Percentiles rank a stretch among this genome's conserved stretches.
These are phyloP conservation scores for Phycomyces blakesleeanus DNA, from an alignment of 192 early-diverging fungal genomes.

Conservation along the genomic window DNA sequence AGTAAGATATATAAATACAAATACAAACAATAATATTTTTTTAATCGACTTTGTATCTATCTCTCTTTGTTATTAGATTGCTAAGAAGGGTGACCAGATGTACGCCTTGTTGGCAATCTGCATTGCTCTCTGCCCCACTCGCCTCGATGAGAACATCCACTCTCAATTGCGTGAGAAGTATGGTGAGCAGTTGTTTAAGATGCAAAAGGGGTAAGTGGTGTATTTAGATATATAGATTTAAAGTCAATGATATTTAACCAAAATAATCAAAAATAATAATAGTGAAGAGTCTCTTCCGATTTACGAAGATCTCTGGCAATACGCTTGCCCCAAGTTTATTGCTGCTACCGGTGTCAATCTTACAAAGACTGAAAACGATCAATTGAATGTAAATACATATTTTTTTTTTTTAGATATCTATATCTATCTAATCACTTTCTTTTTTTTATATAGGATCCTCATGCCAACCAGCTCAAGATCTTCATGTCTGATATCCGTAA, in stretches of 20 bases:
- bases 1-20: constrained; percentile 36
- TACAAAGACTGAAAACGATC: constrained; percentile 42
- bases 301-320: constrained; percentile 87
- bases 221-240: background rate
- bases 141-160: constrained; percentile 93
- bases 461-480: constrained; percentile 77
- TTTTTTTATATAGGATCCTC: constrained; percentile 51
- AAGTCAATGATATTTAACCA: background rate
- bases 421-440: background rate
- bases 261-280: constrained; percentile 14
- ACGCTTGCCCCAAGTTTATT: constrained; percentile 95
- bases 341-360: constrained; percentile 84
- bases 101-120: constrained; percentile 89
- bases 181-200: constrained; percentile 83
- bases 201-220: constrained; percentile 66
- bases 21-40: background rate
- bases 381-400: constrained; percentile 9
- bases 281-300: constrained; percentile 75
- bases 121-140: constrained; percentile 87
- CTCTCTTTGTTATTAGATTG: too few relatives aligned
- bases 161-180: constrained; percentile 85
- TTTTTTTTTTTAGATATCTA: too few relatives aligned
- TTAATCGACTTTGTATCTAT: too few relatives aligned
- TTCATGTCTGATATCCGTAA: constrained; percentile 84
- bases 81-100: constrained; percentile 95